Percentiles rank a stretch among this genome's conserved stretches.
Conservation (phyloP, 169 alveolate species). For the Plasmodium billcollinsi region DNA sequence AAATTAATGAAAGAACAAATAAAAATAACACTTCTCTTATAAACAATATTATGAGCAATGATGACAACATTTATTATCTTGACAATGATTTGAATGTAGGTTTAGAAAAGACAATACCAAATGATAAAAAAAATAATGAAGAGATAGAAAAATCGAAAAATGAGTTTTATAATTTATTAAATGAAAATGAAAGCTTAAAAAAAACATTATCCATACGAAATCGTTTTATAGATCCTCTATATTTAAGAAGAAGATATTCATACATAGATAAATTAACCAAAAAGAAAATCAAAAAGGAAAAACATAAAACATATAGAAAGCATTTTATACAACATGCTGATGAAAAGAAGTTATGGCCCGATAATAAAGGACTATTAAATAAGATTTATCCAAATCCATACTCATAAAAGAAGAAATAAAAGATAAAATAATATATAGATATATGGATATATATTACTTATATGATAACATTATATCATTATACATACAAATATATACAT, state of each 20-base stretch:
- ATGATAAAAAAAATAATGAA: conserved; percentile 28
- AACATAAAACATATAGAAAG: conserved; percentile 80
- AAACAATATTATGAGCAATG: neutral
- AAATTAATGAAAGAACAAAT: conserved; percentile 13
- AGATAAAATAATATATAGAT: neutral
- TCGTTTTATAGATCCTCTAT: conserved; percentile 84
- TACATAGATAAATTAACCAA: conserved; percentile 82
- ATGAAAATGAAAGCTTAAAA: conserved; percentile 54
- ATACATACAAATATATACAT: too few relatives aligned
- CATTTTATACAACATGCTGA: conserved; percentile 87
- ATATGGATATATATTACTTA: neutral
- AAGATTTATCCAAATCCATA: conserved; percentile 83
- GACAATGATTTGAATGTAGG: conserved; percentile 68
- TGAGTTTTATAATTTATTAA: conserved; percentile 39
- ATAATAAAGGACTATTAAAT: conserved; percentile 84
- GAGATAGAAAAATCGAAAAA: conserved; percentile 52
- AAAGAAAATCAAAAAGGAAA: conserved; percentile 84
- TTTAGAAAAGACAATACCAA: conserved; percentile 35
- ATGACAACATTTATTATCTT: conserved; percentile 43
- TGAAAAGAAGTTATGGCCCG: conserved; percentile 86
- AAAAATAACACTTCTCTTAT: too few relatives aligned
- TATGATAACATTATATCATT: too few relatives aligned
- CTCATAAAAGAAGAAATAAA: conserved; percentile 11
- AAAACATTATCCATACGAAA: conserved; percentile 77
- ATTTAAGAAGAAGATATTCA: conserved; percentile 84